These are phyloP conservation scores for Sporothrix dimorphospora DNA, from an alignment of 2,329 filamentous ascomycete genomes.

Conservation along the genomic window DNA sequence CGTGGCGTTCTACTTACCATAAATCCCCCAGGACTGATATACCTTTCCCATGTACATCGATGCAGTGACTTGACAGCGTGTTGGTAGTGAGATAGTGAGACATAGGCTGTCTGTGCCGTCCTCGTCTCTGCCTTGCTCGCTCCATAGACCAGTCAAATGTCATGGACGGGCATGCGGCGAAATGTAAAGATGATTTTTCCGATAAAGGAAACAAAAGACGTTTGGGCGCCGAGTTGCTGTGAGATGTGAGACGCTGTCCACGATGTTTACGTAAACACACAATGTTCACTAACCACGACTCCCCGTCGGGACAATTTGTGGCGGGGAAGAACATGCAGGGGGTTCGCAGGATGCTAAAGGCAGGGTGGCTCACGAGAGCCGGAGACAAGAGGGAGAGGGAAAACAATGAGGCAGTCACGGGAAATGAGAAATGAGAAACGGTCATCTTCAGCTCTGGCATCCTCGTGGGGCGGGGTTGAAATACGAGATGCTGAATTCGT, in stretches of 20 bases:
- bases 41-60: neutral
- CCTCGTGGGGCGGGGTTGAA: too few species aligned
- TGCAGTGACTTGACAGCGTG: neutral
- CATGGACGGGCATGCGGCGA: neutral
- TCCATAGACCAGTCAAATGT: neutral
- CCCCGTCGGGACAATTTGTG: neutral
- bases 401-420: too few species aligned
- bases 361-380: too few species aligned
- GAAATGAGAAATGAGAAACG: too few species aligned
- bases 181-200: neutral
- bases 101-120: neutral
- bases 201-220: neutral
- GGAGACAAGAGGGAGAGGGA: too few species aligned
- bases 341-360: neutral
- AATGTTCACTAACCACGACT: neutral
- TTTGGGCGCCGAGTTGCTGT: neutral
- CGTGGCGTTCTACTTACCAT: neutral
- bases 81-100: neutral
- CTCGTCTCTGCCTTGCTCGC: neutral
- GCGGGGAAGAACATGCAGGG: neutral
- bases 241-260: neutral
- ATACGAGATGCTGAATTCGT: too few species aligned
- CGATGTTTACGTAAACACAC: neutral
- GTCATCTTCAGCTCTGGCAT: too few species aligned
- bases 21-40: neutral